phyloP scores from a whole-genome alignment of 345 rosid species.

The Eucalyptus grandis region DNA sequence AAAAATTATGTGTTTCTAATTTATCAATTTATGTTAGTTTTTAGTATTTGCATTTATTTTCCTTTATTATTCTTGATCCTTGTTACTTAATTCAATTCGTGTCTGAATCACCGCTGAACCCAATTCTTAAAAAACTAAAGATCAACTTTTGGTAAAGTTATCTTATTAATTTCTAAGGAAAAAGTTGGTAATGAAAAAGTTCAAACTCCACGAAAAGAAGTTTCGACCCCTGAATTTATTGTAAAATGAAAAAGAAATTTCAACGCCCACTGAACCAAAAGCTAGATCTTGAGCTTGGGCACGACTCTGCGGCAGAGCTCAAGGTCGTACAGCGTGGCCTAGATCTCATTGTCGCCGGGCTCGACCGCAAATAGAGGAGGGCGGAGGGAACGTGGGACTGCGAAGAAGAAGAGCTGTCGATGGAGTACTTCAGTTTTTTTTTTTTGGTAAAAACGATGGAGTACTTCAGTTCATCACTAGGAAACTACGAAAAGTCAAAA shows the following conservation, averaged over 20 bases:
- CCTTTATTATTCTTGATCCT: not conserved
- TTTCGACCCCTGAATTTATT: not conserved
- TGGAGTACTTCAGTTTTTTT: not conserved
- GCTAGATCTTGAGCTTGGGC: not conserved
- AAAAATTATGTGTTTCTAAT: no score
- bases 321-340: not conserved
- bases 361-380: no score
- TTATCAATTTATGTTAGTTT: not conserved
- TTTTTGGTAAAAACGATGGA: no score
- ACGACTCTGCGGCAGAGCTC: not conserved
- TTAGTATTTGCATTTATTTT: not conserved
- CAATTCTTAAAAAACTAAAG: no score
- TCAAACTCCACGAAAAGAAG: not conserved
- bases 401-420: not conserved
- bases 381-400: no score
- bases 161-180: not conserved
- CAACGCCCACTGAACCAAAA: not conserved
- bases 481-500: not conserved
- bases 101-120: no score
- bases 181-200: no score
- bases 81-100: no score
- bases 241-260: not conserved
- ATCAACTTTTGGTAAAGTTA: no score
- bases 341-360: not conserved
- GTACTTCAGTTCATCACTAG: not conserved